Evolutionary conservation across 2,329 filamentous ascomycete genomes (phyloP).

Genomic region (Helotiales sp.): DNA sequence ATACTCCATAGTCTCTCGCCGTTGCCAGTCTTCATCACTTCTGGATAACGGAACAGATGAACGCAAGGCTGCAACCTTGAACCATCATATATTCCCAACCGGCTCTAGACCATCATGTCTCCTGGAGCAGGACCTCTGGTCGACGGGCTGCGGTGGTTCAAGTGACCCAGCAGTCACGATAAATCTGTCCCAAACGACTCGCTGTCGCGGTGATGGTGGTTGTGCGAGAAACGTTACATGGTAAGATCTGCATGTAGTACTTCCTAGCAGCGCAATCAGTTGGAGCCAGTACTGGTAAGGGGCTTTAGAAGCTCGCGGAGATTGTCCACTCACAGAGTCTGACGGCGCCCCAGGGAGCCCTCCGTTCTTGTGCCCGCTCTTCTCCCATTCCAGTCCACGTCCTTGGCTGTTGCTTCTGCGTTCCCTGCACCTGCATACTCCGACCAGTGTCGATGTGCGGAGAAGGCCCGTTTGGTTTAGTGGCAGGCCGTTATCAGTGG

Average conservation of each 20-base stretch:
- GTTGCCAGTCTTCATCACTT: too few relatives aligned
- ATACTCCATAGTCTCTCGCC: too few relatives aligned
- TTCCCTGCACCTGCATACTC: not conserved
- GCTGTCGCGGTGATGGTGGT: not conserved
- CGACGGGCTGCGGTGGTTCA: not conserved
- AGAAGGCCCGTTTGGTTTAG: not conserved
- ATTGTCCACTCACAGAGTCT: not conserved
- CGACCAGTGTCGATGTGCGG: not conserved
- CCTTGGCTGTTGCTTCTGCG: not conserved
- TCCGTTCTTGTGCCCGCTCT: not conserved
- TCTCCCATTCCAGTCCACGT: not conserved
- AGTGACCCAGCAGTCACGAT: not conserved
- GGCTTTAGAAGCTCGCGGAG: not conserved
- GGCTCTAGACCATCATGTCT: not conserved
- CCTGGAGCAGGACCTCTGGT: too few relatives aligned
- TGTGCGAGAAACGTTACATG: not conserved
- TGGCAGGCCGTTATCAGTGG: not conserved
- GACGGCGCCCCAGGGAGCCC: not conserved
- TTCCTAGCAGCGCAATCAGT: too few relatives aligned
- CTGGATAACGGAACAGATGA: too few relatives aligned
- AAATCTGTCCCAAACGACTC: not conserved
- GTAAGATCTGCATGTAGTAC: not conserved
- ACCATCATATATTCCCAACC: not conserved
- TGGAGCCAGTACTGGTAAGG: not conserved
- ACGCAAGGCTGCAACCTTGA: not conserved